phyloP scores from a whole-genome alignment of 2,329 filamentous ascomycete genomes.

The Penicillium sp. region DNA sequence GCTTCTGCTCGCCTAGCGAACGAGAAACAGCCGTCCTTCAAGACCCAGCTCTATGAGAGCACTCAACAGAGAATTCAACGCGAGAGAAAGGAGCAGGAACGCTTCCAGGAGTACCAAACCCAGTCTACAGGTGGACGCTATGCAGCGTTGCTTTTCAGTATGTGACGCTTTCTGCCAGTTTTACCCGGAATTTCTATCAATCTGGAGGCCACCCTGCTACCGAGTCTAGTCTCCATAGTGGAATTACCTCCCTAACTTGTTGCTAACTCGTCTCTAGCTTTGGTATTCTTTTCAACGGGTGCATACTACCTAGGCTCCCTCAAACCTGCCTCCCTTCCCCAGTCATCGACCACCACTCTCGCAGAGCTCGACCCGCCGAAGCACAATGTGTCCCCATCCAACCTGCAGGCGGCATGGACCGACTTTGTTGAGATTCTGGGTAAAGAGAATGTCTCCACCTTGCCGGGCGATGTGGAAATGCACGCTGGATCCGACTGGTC shows the following conservation, averaged over 20 bases:
- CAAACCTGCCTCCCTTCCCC: constrained; percentile 44
- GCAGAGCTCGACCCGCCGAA: constrained; percentile 44
- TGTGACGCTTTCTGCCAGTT: no score
- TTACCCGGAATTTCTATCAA: no score
- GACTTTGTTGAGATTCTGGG: constrained; percentile 59
- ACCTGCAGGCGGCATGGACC: constrained; percentile 60
- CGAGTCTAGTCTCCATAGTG: no score
- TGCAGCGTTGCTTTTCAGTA: constrained; percentile 37
- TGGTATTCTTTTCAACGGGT: constrained; percentile 47
- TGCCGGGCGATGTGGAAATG: constrained; percentile 49
- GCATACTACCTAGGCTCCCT: constrained; percentile 54
- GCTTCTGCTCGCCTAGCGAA: constrained; percentile 20
- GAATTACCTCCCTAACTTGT: no score
- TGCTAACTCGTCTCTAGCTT: constrained; percentile 36
- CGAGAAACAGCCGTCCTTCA: constrained; percentile 47
- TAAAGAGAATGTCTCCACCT: constrained; percentile 58
- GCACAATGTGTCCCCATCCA: constrained; percentile 54
- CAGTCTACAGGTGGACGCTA: constrained; percentile 38
- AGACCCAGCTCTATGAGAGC: constrained; percentile 58
- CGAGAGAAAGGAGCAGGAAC: constrained; percentile 54
- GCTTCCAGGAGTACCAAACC: constrained; percentile 44
- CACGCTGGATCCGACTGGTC: constrained; percentile 62
- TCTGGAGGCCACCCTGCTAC: no score
- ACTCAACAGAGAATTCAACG: constrained; percentile 54
- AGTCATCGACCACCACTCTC: constrained; percentile 56